Conservation (phyloP, 345 rosid species). For the Turritis glabra region DNA sequence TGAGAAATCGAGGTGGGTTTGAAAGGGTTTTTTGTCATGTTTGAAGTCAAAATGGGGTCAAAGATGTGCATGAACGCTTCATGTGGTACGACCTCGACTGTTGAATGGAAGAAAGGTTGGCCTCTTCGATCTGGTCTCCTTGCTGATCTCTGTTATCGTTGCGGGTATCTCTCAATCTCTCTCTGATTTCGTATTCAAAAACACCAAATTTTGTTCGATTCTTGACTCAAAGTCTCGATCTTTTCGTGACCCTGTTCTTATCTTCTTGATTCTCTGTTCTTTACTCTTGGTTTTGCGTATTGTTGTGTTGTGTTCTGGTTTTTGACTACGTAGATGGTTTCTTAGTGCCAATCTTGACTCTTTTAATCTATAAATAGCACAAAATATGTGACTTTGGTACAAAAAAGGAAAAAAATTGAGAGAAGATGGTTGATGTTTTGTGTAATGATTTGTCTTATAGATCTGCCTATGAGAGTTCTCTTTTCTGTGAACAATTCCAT, state of each 20-base stretch:
- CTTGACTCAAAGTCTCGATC: constrained; percentile 27
- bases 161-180: constrained; percentile 63
- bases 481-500: constrained; percentile 79
- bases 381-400: background rate
- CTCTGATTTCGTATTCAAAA: background rate
- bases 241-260: constrained; percentile 3
- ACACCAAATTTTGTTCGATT: background rate
- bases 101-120: constrained; percentile 88
- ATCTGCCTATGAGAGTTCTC: constrained; percentile 65
- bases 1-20: background rate
- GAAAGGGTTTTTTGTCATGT: background rate
- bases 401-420: background rate
- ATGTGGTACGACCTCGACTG: constrained; percentile 51
- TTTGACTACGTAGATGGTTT: background rate
- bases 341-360: background rate
- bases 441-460: constrained; percentile 41
- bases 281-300: background rate
- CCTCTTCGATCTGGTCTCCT: constrained; percentile 76
- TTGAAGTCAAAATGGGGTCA: constrained; percentile 51
- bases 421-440: background rate
- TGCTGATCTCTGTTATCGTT: constrained; percentile 74
- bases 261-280: background rate
- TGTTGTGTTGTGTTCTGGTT: constrained; percentile 1
- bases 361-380: constrained; percentile 22
- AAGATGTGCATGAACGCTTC: constrained; percentile 81